Conservation (phyloP, 306 rosid species). For the Cicer pinnatifidum region DNA sequence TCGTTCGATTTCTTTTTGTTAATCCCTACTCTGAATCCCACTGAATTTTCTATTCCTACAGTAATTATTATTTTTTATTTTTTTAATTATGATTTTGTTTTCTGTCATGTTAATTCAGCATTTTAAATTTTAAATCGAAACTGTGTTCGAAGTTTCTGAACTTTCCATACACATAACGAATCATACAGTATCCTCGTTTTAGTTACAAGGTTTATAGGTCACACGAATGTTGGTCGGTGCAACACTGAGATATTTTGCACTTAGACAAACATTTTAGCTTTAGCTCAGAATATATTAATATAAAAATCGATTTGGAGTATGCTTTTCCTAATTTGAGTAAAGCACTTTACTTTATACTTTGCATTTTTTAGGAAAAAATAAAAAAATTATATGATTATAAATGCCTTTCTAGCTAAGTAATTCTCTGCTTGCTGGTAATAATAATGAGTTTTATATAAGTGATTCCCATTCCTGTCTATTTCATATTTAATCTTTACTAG, state of each 20-base stretch:
- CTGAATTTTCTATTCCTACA: constrained; percentile 12
- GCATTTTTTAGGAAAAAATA: neutral
- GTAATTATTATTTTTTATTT: neutral
- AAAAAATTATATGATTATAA: neutral
- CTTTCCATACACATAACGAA: constrained; percentile 41
- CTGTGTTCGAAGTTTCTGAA: constrained; percentile 39
- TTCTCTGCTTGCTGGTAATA: constrained; percentile 13
- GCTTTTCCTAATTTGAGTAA: constrained; percentile 39
- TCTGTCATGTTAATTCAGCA: constrained; percentile 23
- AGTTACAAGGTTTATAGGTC: constrained; percentile 26
- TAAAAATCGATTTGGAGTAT: constrained; percentile 30
- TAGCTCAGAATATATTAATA: constrained; percentile 15
- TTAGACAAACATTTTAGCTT: neutral
- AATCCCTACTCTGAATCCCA: constrained; percentile 19
- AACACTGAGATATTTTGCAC: constrained; percentile 29
- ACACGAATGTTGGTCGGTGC: constrained; percentile 22
- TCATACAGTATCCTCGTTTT: constrained; percentile 39
- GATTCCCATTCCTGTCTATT: neutral
- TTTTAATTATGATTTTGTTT: neutral
- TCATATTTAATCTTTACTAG: constrained; percentile 1
- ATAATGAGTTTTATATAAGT: constrained; percentile 24
- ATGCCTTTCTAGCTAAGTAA: constrained; percentile 21
- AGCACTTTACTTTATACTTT: constrained; percentile 38
- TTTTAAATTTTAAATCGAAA: constrained; percentile 38
- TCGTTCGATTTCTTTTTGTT: constrained; percentile 38